These are phyloP conservation scores for Rhodomyrtus tomentosa DNA, from an alignment of 345 rosid species.

Conservation along the genomic window DNA sequence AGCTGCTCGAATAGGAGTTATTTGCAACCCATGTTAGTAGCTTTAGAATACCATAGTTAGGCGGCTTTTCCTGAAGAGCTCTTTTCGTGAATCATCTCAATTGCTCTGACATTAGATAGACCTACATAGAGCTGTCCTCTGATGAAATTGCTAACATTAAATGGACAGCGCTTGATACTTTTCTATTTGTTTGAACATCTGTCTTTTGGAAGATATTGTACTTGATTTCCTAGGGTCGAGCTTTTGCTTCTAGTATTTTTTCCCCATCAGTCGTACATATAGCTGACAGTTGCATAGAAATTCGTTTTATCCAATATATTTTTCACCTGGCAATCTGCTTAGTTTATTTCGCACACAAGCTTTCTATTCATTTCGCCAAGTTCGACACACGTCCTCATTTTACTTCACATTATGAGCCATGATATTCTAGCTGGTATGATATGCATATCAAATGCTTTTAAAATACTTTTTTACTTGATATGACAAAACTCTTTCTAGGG, in stretches of 20 bases:
- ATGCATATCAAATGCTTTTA: not conserved
- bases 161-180: not conserved
- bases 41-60: not conserved
- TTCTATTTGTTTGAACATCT: not conserved
- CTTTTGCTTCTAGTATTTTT: not conserved
- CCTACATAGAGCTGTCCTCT: not conserved
- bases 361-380: not conserved
- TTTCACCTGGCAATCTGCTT: not conserved
- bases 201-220: not conserved
- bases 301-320: not conserved
- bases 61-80: not conserved
- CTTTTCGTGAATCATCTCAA: not conserved
- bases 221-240: not conserved
- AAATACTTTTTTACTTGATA: not conserved
- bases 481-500: conserved; percentile 7
- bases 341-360: not conserved
- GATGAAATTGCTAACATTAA: not conserved
- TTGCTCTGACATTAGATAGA: not conserved
- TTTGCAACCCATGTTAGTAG: not conserved
- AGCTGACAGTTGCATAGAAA: not conserved
- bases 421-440: not conserved
- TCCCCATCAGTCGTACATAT: not conserved
- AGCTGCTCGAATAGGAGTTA: not conserved
- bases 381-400: not conserved
- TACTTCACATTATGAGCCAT: not conserved